Percentiles rank a stretch among this genome's conserved stretches.
These are phyloP conservation scores for Heliocybe sulcata DNA, from an alignment of 1,284 basidiomycete genomes.

Conservation along the genomic window DNA sequence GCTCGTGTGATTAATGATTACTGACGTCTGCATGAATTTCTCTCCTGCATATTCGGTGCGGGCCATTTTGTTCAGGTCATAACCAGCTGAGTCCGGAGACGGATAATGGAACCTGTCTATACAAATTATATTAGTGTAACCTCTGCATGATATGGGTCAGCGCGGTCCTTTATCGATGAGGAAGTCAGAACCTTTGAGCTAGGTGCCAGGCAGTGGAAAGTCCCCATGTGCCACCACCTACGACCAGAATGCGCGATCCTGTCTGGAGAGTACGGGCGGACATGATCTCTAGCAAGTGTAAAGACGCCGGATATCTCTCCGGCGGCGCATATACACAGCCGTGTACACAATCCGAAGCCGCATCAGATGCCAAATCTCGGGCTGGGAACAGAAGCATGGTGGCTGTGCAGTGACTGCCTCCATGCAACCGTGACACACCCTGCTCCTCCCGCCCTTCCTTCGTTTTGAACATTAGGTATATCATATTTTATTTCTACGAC, in stretches of 20 bases:
- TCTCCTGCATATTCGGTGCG: neutral
- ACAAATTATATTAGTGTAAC: constrained; percentile 7
- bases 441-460: too few relatives aligned
- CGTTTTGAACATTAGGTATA: too few relatives aligned
- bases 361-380: neutral
- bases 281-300: neutral
- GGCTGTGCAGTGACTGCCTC: neutral
- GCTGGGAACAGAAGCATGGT: neutral
- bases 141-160: constrained; percentile 3
- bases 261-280: neutral
- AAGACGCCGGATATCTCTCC: too few relatives aligned
- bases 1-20: neutral
- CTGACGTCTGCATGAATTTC: neutral
- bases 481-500: too few relatives aligned
- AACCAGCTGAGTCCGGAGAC: constrained; percentile 8
- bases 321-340: too few relatives aligned
- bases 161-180: neutral
- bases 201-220: neutral
- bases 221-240: neutral
- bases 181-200: neutral
- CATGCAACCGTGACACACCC: too few relatives aligned
- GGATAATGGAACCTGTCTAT: constrained; percentile 10
- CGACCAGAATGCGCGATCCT: neutral
- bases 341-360: neutral
- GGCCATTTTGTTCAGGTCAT: constrained; percentile 11